A percentile compares a stretch with the other conserved stretches of the same genome.
Evolutionary conservation across 352 stramenopile genomes (phyloP).

Genomic region (Lagenidium giganteum): DNA sequence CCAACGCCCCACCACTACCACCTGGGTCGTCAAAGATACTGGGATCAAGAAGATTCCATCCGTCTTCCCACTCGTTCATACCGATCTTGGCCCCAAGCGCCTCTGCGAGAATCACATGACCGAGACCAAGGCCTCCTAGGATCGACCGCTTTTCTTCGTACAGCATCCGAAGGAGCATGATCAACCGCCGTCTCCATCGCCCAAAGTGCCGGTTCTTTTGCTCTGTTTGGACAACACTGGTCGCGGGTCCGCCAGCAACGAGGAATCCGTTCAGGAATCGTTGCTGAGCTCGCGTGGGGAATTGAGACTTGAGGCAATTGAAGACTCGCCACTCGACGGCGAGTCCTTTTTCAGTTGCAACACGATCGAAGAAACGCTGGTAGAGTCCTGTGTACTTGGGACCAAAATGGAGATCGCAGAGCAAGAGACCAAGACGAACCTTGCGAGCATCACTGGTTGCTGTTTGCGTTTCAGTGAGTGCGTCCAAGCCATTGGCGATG

Average conservation of each 20-base stretch:
- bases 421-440: slow-evolving; percentile 28
- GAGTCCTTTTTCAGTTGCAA: slow-evolving; percentile 14
- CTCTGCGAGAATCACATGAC: slow-evolving; percentile 24
- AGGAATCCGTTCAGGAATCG: slow-evolving; percentile 24
- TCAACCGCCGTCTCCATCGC: slow-evolving; percentile 11
- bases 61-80: slow-evolving; percentile 21
- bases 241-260: slow-evolving; percentile 25
- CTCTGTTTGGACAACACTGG: slow-evolving; percentile 1
- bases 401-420: slow-evolving; percentile 37
- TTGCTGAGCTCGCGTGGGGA: slow-evolving; percentile 23
- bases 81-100: slow-evolving; percentile 11
- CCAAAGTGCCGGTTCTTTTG: slow-evolving; percentile 18
- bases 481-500: not conserved
- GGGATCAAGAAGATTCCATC: slow-evolving; percentile 15
- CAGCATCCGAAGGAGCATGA: slow-evolving; percentile 21
- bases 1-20: not conserved
- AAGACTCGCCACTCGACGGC: slow-evolving; percentile 30
- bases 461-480: not conserved
- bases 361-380: slow-evolving; percentile 27
- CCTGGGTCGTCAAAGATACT: slow-evolving; percentile 4
- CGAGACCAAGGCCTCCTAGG: slow-evolving; percentile 23
- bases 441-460: slow-evolving; percentile 1
- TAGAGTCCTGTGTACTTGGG: slow-evolving; percentile 32
- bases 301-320: slow-evolving; percentile 30
- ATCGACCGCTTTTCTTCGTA: slow-evolving; percentile 15